Base-by-base conservation (phyloP, 2,329 filamentous ascomycete species). In the Raffaelea arxii region DNA sequence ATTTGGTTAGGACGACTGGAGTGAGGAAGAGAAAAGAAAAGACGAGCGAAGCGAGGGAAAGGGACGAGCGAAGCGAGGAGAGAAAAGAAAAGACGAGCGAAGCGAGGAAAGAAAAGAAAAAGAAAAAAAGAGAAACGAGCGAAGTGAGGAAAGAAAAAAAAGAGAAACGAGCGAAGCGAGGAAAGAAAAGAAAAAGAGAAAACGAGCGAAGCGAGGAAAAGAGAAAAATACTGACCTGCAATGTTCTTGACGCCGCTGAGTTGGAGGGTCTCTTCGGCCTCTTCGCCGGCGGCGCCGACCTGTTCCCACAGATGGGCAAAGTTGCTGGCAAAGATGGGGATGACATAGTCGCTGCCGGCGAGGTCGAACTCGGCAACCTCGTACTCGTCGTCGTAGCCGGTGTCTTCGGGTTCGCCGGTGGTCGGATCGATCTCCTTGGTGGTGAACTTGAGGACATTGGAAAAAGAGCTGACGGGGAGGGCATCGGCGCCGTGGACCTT, bases 261-360 rank as follows among this genome's bases (percentile, higher is more conserved):
- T 66, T 91, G 88, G 62, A 95, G 71, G 32, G 91, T 98, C 71
- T 97, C 92, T 53, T 86, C 86, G 4, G 86, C 85, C 62, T 95
- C 86, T 59, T 95, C 88, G 44, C 90, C 89, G 24, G 85, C 74
- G n/a, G 86, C 85, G 45, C 87, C 88, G 45, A 91, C 80, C 65
- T 94, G 87, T 65, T 94, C 88, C 91, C 91, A 98, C 41, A 97
- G 78, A 59, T 94, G 88, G 61, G 86, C 88, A 63, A 97, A 98
- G 72, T 88, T 94, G 62, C 90, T 86, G 18, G 90, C 90, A 64
- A 94, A 98, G 2, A 88, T 84, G 19, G 92, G 92, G 41, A 95
- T 77, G 51, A 98, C 81, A 65, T 96, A 98, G 65, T 98, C 92
- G 55, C 88, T 89, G 49, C 91, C 92, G 18, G 80, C 77, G 50